A percentile compares a stretch with the other conserved stretches of the same genome.
Evolutionary conservation across 164 flowering plant genomes (phyloP).

Genomic region (Stephania cephalantha): DNA sequence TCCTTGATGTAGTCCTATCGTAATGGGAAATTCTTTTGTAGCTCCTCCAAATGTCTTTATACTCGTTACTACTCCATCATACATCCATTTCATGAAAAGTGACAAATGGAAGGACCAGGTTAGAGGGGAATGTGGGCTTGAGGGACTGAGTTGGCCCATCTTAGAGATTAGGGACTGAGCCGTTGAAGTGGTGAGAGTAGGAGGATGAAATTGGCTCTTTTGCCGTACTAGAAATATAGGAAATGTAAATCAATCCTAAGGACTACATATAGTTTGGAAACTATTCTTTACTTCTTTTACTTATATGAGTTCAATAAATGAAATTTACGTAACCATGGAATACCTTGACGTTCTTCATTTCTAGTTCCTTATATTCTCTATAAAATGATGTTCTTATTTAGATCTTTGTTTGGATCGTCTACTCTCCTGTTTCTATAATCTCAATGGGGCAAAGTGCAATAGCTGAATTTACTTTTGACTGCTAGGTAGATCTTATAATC

Average conservation of each 20-base stretch:
- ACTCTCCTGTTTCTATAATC: neutral
- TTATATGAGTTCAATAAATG: neutral
- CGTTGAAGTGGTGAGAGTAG: too few relatives aligned
- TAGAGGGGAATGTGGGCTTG: too few relatives aligned
- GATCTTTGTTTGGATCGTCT: neutral
- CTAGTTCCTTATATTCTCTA: neutral
- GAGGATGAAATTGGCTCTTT: neutral
- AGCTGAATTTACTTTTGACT: neutral
- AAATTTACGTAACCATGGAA: neutral
- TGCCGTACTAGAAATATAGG: neutral
- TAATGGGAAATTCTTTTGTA: too few relatives aligned
- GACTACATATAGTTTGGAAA: neutral
- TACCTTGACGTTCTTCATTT: neutral
- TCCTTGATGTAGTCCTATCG: too few relatives aligned
- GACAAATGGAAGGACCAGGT: too few relatives aligned
- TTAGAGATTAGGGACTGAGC: too few relatives aligned
- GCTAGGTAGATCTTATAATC: constrained; percentile 2
- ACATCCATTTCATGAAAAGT: too few relatives aligned
- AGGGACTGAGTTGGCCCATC: too few relatives aligned
- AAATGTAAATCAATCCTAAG: neutral
- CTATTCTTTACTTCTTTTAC: neutral
- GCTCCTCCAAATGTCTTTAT: too few relatives aligned
- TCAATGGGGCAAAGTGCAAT: neutral
- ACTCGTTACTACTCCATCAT: too few relatives aligned
- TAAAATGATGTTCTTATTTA: neutral